A percentile compares a stretch with the other conserved stretches of the same genome.
These are phyloP conservation scores for Penicillium argentinense DNA, from an alignment of 495 filamentous ascomycete species.

Conservation along the genomic window DNA sequence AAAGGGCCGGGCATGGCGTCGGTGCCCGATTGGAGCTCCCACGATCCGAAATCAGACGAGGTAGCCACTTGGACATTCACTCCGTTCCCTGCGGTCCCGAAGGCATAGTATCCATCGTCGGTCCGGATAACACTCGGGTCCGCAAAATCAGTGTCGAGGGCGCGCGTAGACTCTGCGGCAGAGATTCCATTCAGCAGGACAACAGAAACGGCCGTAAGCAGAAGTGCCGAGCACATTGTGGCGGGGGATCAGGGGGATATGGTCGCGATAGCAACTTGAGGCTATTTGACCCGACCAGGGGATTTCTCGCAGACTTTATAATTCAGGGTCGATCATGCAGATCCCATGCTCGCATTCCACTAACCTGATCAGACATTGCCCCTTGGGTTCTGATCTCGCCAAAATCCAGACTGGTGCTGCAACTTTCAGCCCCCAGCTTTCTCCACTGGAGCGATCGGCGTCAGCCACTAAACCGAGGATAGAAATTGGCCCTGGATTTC, in stretches of 20 bases:
- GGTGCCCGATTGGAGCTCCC: constrained; percentile 21
- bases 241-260: background rate
- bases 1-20: constrained; percentile 33
- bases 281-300: background rate
- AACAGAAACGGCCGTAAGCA: constrained; percentile 1
- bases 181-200: constrained; percentile 4
- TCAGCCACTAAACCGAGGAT: constrained; percentile 4
- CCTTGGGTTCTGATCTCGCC: background rate
- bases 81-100: constrained; percentile 27
- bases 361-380: background rate
- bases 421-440: background rate
- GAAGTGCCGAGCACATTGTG: constrained; percentile 3
- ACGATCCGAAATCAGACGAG: constrained; percentile 29
- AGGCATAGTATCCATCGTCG: constrained; percentile 31
- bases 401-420: background rate
- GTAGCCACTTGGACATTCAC: constrained; percentile 23
- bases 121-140: constrained; percentile 33
- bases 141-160: constrained; percentile 30
- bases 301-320: background rate
- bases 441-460: background rate
- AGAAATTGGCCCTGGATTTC: constrained; percentile 2
- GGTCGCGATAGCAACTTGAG: too few relatives aligned
- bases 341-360: background rate
- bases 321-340: background rate
- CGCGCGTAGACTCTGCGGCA: constrained; percentile 18